Evolutionary conservation across 1,284 basidiomycete species (phyloP).

Genomic region (Trametes pubescens): DNA sequence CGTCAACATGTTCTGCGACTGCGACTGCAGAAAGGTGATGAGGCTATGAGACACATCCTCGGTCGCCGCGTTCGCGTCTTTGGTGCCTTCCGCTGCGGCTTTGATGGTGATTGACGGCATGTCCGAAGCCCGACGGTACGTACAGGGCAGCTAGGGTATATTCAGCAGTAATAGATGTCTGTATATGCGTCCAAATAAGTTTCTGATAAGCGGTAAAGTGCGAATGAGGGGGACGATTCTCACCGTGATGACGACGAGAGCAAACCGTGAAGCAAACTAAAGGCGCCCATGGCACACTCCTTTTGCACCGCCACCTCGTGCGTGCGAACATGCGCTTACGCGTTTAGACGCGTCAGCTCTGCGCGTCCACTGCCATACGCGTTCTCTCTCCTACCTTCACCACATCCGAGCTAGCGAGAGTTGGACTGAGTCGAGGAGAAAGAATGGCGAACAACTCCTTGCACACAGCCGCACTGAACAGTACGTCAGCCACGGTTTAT

Average conservation of each 20-base stretch:
- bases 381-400: slow-evolving; percentile 1
- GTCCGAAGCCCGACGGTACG: background rate
- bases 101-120: slow-evolving; percentile 34
- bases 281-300: slow-evolving; percentile 17
- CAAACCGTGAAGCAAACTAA: slow-evolving; percentile 6
- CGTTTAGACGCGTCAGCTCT: slow-evolving; percentile 14
- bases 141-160: background rate
- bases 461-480: slow-evolving; percentile 25
- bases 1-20: slow-evolving; percentile 85
- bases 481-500: slow-evolving; percentile 1
- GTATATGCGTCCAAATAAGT: background rate
- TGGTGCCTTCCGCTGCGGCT: slow-evolving; percentile 17
- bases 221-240: background rate
- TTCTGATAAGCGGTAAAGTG: background rate
- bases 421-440: background rate
- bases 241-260: slow-evolving; percentile 15
- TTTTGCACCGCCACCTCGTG: slow-evolving; percentile 20
- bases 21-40: slow-evolving; percentile 86
- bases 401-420: background rate
- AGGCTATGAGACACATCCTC: slow-evolving; percentile 60
- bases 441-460: slow-evolving; percentile 23
- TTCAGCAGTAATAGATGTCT: background rate
- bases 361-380: background rate
- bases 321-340: slow-evolving; percentile 21
- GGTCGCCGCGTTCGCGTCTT: slow-evolving; percentile 16